Base-by-base conservation (phyloP, 805 yeast genomes). In the Pichia scutulata region DNA sequence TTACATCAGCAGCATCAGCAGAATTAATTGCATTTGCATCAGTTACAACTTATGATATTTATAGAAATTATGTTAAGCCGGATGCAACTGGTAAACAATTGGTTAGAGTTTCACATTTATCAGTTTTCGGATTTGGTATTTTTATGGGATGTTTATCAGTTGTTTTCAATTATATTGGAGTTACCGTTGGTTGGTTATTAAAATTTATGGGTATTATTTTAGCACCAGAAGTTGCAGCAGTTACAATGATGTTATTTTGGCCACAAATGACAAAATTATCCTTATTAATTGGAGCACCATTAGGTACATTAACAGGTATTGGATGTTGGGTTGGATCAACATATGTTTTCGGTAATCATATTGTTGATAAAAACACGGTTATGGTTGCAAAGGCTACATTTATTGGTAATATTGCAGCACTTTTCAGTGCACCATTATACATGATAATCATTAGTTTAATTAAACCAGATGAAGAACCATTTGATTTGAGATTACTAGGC, bases 251-350 rank as follows among this genome's bases (percentile, higher is more conserved):
- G 3, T 60, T 73, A 52, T 66, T 72, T 46, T 74, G 70, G 70
- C 55, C 52, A 18, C 58, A 58, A 36, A 56, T 64, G 65, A 55
- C 69, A 14, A 57, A 57, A 37, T 41, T 41, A 18, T 54, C 60
- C 10, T 44, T 66, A 19, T 2, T 65, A 1, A 57, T 66, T 59
- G 78, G 76, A 55, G 72, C 75, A 52, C 69, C 81, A 10, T 69
- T 78, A 71, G 76, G 76, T 49, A 74, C 79, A 1, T 73, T 79
- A 24, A 75, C 78, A 52, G 77, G 77, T 40, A 73, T 78, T 52
- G 81, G 76, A 1, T 71, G 76, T 43, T 70, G 74, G 73, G 39
- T 63, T 25, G 71, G 65, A 10, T 49, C 66, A 22, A 52, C 68
- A 2, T 60, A 63, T 28, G 55, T 47, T 6, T 64, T 57, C 43